These are phyloP conservation scores for Phaeosphaeria sp. DNA, from an alignment of 2,329 filamentous ascomycete genomes.

Conservation along the genomic window DNA sequence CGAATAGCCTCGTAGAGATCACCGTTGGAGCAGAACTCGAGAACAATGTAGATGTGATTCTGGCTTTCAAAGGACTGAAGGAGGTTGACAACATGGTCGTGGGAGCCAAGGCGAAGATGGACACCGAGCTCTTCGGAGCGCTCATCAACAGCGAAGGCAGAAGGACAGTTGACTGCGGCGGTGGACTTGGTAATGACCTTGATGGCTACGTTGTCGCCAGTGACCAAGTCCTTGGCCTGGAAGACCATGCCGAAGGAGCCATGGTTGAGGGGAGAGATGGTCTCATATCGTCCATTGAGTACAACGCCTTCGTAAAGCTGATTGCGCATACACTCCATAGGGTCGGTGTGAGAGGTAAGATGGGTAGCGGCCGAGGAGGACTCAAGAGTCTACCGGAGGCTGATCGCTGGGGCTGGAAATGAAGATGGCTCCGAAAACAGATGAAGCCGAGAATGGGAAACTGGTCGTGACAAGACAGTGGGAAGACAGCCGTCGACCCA, in stretches of 20 bases:
- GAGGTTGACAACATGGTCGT: constrained; percentile 93
- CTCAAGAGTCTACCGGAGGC: constrained; percentile 47
- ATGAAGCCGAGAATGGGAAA: constrained; percentile 23
- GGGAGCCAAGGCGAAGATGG: constrained; percentile 78
- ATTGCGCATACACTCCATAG: constrained; percentile 87
- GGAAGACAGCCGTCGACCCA: constrained; percentile 41
- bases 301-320: constrained; percentile 80
- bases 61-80: constrained; percentile 91
- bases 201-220: constrained; percentile 84
- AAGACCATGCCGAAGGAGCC: constrained; percentile 99
- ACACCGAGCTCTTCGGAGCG: constrained; percentile 81
- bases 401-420: constrained; percentile 29
- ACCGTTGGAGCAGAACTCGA: constrained; percentile 94
- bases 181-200: constrained; percentile 92
- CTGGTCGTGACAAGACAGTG: constrained; percentile 44
- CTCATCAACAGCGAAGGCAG: constrained; percentile 78
- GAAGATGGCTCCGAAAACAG: constrained; percentile 27
- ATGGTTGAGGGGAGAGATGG: constrained; percentile 93
- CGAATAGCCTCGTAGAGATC: constrained; percentile 98
- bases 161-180: constrained; percentile 64
- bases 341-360: constrained; percentile 22
- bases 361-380: constrained; percentile 33
- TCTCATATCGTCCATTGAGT: constrained; percentile 88
- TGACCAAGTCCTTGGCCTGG: constrained; percentile 80
- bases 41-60: constrained; percentile 86